Evolutionary conservation across 495 filamentous ascomycete species (phyloP).

Genomic region (Hyaloscypha variabilis): DNA sequence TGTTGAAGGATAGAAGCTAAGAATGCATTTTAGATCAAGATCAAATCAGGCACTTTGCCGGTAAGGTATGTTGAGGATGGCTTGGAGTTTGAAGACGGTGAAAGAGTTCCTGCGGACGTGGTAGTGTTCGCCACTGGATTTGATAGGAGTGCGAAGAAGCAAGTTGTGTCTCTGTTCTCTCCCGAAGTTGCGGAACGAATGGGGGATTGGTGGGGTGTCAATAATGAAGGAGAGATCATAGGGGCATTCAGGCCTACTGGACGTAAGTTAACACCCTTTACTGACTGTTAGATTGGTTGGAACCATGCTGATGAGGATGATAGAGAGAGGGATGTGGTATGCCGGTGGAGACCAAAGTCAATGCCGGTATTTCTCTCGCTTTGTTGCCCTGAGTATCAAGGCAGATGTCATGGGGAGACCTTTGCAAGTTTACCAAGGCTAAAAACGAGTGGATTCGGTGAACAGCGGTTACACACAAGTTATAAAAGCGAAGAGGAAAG

Average conservation of each 20-base stretch:
- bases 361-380: conserved; percentile 1
- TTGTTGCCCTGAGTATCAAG: conserved; percentile 2
- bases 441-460: too few species aligned
- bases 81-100: conserved; percentile 34
- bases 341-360: neutral
- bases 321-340: conserved; percentile 28
- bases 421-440: neutral
- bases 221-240: conserved; percentile 38
- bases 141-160: conserved; percentile 30
- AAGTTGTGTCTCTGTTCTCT: conserved; percentile 28
- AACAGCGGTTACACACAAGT: too few species aligned
- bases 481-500: too few species aligned
- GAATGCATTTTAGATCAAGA: conserved; percentile 31
- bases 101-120: too few species aligned
- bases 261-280: too few species aligned
- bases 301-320: conserved; percentile 21
- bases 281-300: too few species aligned
- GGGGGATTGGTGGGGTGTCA: conserved; percentile 35
- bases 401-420: neutral
- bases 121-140: conserved; percentile 44
- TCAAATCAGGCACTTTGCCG: conserved; percentile 17
- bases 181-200: conserved; percentile 33
- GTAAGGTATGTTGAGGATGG: conserved; percentile 33
- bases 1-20: neutral
- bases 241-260: conserved; percentile 37